Percentiles rank a stretch among this genome's conserved stretches.
Conservation (phyloP, 305 asterid species). For the Caryopteris hybrid region DNA sequence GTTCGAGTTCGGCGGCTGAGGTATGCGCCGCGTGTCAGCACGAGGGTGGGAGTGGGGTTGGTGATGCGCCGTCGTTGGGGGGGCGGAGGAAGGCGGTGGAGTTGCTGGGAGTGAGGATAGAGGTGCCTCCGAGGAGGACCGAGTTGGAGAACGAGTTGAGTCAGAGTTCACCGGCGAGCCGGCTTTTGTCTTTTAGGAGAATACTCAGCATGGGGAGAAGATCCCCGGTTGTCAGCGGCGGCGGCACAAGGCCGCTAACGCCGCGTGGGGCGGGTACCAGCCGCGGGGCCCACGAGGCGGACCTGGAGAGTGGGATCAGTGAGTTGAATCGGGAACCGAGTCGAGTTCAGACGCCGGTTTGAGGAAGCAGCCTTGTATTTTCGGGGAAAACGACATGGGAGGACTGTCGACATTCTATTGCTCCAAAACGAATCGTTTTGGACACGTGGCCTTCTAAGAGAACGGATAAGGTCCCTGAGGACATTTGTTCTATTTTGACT, state of each 20-base stretch:
- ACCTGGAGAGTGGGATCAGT: slow-evolving; percentile 33
- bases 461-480: neutral
- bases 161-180: slow-evolving; percentile 53
- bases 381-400: slow-evolving; percentile 26
- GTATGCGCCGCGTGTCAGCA: slow-evolving; percentile 16
- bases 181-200: slow-evolving; percentile 51
- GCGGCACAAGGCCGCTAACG: slow-evolving; percentile 12
- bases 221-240: slow-evolving; percentile 33
- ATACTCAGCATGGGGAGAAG: slow-evolving; percentile 53
- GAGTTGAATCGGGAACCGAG: slow-evolving; percentile 21
- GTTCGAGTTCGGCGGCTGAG: slow-evolving; percentile 32
- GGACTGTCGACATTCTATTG: neutral
- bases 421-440: slow-evolving; percentile 1
- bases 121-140: slow-evolving; percentile 55
- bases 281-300: slow-evolving; percentile 29
- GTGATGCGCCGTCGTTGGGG: slow-evolving; percentile 23
- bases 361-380: slow-evolving; percentile 28
- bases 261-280: too few relatives aligned
- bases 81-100: slow-evolving; percentile 50
- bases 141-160: slow-evolving; percentile 37
- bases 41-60: too few relatives aligned
- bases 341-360: neutral
- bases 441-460: slow-evolving; percentile 20
- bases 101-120: slow-evolving; percentile 40
- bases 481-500: neutral